These are phyloP conservation scores for Xylaria flabelliformis DNA, from an alignment of 495 filamentous ascomycete genomes.

Conservation along the genomic window DNA sequence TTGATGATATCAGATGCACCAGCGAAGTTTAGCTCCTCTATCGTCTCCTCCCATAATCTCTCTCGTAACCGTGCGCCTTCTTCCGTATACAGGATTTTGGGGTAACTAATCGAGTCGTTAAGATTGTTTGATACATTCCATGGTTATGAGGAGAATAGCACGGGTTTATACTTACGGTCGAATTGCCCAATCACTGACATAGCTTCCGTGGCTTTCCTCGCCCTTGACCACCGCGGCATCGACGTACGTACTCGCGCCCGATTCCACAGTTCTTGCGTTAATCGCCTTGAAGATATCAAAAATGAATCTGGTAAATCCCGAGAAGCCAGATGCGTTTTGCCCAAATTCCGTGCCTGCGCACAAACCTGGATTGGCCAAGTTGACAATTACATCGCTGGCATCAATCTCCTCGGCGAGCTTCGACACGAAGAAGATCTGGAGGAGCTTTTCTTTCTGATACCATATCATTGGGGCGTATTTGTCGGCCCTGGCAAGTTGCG, in stretches of 20 bases:
- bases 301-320: constrained; percentile 18
- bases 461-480: constrained; percentile 33
- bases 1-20: constrained; percentile 44
- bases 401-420: constrained; percentile 50
- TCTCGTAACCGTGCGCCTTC: constrained; percentile 47
- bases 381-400: constrained; percentile 54
- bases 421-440: constrained; percentile 47
- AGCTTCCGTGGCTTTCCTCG: constrained; percentile 54
- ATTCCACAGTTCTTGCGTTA: constrained; percentile 39
- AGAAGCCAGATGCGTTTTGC: constrained; percentile 27
- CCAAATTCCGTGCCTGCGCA: constrained; percentile 46
- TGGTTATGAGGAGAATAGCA: neutral
- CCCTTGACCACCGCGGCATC: constrained; percentile 49
- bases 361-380: constrained; percentile 54
- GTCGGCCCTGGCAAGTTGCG: constrained; percentile 44
- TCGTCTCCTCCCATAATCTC: constrained; percentile 53
- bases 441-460: constrained; percentile 50
- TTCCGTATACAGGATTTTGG: constrained; percentile 40
- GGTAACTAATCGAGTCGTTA: constrained; percentile 27
- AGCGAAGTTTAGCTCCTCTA: constrained; percentile 51
- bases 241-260: constrained; percentile 47
- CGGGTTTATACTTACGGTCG: constrained; percentile 42
- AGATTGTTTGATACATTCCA: neutral
- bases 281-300: constrained; percentile 36
- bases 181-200: constrained; percentile 52